Conservation (phyloP, 2,329 filamentous ascomycete genomes). For the Talaromyces sp. region DNA sequence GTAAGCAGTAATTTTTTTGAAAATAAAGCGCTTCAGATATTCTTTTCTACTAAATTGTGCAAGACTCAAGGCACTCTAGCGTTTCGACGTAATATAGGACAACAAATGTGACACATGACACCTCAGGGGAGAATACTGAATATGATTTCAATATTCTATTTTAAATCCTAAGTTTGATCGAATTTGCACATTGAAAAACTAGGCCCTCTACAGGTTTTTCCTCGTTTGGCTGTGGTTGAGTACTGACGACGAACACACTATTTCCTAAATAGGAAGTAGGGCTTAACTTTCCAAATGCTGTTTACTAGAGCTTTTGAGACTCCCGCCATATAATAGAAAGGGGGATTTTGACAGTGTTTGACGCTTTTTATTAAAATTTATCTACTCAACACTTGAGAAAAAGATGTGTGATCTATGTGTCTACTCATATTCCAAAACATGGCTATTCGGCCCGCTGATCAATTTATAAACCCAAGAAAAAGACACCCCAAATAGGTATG, state of each 20-base stretch:
- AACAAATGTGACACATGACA: too few relatives aligned
- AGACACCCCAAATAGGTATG: background rate
- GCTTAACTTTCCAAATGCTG: background rate
- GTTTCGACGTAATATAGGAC: too few relatives aligned
- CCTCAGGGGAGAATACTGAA: too few relatives aligned
- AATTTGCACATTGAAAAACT: background rate
- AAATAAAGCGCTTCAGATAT: too few relatives aligned
- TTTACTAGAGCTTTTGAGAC: background rate
- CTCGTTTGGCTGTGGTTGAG: too few relatives aligned
- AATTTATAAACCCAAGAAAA: background rate
- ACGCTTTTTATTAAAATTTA: too few relatives aligned
- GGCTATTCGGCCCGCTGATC: background rate
- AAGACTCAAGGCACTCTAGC: too few relatives aligned
- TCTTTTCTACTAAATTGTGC: too few relatives aligned
- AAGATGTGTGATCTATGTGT: background rate
- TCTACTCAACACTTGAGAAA: background rate
- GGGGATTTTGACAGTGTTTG: background rate
- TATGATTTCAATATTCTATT: too few relatives aligned
- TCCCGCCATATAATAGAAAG: background rate
- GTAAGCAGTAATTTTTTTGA: background rate
- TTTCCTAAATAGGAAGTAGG: background rate
- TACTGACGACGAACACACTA: background rate
- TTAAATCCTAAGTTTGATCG: too few relatives aligned
- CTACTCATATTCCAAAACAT: background rate
- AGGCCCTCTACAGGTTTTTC: too few relatives aligned